These are phyloP conservation scores for Eucalyptus pauciflora DNA, from an alignment of 345 rosid species.

Conservation along the genomic window DNA sequence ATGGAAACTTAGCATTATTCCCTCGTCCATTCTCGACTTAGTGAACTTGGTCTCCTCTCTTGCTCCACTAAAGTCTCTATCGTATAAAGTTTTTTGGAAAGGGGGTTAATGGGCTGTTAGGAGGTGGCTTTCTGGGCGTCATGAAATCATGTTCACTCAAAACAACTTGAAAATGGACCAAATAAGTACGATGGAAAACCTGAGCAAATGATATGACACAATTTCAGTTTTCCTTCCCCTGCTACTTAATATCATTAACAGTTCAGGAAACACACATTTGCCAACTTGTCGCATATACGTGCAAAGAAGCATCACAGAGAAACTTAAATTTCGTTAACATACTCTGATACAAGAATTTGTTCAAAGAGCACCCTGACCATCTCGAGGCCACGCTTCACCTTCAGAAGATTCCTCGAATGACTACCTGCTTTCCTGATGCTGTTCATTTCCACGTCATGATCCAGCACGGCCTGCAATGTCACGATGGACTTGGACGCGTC, in stretches of 20 bases:
- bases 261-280: background rate
- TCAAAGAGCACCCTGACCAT: conserved; percentile 87
- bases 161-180: background rate
- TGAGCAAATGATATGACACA: background rate
- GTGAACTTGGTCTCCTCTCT: background rate
- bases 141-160: background rate
- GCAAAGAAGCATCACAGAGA: background rate
- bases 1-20: background rate
- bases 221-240: background rate
- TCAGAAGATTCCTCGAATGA: conserved; percentile 78
- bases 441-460: conserved; percentile 40
- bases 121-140: background rate
- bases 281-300: rapidly evolving
- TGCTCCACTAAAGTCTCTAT: background rate
- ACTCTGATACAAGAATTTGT: conserved; percentile 62
- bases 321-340: conserved; percentile 3
- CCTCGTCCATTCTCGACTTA: background rate
- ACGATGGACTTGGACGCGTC: conserved; percentile 57
- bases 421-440: conserved; percentile 68
- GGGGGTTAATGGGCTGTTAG: background rate
- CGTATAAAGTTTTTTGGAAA: background rate
- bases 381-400: conserved; percentile 94
- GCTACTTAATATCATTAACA: background rate
- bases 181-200: background rate
- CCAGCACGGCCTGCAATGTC: conserved; percentile 44